Evolutionary conservation across 2,329 filamentous ascomycete genomes (phyloP).

Genomic region (Alternaria brassicicola): DNA sequence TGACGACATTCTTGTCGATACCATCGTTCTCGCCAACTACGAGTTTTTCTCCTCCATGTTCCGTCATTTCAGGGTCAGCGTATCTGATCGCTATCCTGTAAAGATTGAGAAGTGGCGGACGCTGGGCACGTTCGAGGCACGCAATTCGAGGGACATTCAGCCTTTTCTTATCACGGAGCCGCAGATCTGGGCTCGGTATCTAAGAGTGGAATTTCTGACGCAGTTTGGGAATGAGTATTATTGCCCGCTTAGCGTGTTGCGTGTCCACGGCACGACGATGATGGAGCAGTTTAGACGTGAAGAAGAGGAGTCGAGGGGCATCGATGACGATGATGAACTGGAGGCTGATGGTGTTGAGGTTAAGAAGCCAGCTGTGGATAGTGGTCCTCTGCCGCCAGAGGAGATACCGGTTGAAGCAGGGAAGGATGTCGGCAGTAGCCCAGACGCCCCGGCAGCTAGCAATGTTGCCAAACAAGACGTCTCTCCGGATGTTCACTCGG

Average conservation of each 20-base stretch:
- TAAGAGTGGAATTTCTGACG: conserved; percentile 87
- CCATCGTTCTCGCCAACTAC: conserved; percentile 95
- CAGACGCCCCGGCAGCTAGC: neutral
- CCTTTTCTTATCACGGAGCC: conserved; percentile 94
- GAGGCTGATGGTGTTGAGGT: conserved; percentile 51
- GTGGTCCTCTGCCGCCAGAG: conserved; percentile 25
- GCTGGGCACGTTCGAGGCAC: conserved; percentile 85
- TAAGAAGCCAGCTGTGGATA: conserved; percentile 46
- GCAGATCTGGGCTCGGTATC: conserved; percentile 92
- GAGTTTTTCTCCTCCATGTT: conserved; percentile 99
- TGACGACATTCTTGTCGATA: conserved; percentile 86
- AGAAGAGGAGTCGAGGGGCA: conserved; percentile 67
- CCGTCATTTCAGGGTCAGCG: conserved; percentile 85
- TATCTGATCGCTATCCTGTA: conserved; percentile 92
- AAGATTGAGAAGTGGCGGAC: conserved; percentile 92
- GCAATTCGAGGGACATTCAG: conserved; percentile 92
- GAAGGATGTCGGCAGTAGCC: conserved; percentile 15
- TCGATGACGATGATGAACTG: conserved; percentile 64
- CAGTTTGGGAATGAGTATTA: conserved; percentile 98
- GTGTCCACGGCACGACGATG: conserved; percentile 91
- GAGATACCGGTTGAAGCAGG: conserved; percentile 25
- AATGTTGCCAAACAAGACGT: neutral
- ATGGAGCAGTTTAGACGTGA: conserved; percentile 94
- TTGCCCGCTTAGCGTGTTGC: conserved; percentile 86
- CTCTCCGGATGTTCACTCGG: neutral